Percentiles rank a stretch among this genome's conserved stretches.
Conservation (phyloP, 495 filamentous ascomycete genomes). For the Sphaerosporella brunnea region DNA sequence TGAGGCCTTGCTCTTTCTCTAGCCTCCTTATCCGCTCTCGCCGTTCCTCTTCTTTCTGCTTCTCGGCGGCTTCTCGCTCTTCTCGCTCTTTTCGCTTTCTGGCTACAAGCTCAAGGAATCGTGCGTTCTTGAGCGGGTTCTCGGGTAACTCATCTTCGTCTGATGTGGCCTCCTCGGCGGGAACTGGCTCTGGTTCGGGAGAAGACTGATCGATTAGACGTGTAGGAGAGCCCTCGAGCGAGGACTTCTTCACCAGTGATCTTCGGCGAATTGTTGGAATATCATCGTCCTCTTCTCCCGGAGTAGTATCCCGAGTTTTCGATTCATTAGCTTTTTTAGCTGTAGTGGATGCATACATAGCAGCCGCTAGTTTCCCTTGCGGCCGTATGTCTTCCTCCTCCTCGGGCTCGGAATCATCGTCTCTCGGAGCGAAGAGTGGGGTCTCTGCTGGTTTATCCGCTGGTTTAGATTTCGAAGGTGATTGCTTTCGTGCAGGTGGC, state of each 20-base stretch:
- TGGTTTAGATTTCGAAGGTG: slow-evolving; percentile 6
- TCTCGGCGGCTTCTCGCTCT: slow-evolving; percentile 34
- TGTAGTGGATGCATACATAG: slow-evolving; percentile 40
- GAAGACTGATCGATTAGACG: not conserved
- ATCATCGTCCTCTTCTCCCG: too few relatives aligned
- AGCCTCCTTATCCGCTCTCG: slow-evolving; percentile 20
- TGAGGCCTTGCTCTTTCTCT: too few relatives aligned
- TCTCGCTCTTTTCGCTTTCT: slow-evolving; percentile 53
- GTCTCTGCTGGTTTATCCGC: not conserved
- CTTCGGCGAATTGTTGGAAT: too few relatives aligned
- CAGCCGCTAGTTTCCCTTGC: slow-evolving; percentile 50
- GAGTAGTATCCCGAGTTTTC: too few relatives aligned
- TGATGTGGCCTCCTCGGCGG: slow-evolving; percentile 27
- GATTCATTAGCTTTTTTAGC: too few relatives aligned
- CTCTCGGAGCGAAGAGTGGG: slow-evolving; percentile 2
- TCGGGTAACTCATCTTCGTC: slow-evolving; percentile 33
- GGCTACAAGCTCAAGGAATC: slow-evolving; percentile 50
- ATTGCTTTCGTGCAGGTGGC: slow-evolving; percentile 16
- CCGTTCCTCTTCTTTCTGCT: slow-evolving; percentile 14
- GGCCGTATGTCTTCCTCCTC: slow-evolving; percentile 35
- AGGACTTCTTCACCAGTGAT: too few relatives aligned
- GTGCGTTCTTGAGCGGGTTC: slow-evolving; percentile 33
- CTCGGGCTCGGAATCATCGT: slow-evolving; percentile 4
- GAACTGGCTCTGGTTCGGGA: not conserved
- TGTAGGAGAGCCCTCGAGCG: not conserved